Evolutionary conservation across 768 basidiomycete genomes (phyloP), one percentile per base, ranked within the genome.

Genomic region (Lentinula aciculospora): DNA sequence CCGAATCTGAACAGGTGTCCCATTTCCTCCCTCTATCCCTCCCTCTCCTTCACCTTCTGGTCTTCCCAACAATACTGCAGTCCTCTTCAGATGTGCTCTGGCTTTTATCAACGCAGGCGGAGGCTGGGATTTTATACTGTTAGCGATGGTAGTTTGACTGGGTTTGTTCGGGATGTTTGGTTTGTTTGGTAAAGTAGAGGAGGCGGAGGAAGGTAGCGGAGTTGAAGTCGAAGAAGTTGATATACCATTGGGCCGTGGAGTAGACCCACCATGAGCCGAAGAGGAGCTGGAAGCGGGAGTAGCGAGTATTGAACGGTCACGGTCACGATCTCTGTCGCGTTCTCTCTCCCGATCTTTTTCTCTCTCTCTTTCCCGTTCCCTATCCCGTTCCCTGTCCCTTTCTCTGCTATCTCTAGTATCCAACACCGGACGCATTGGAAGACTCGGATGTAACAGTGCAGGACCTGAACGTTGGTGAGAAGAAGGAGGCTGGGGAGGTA

Each of bases 141-240:
- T 46, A 28, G 39, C 44, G 10, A 42, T 45, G 19, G 46, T 48
- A 3, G 39, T 32, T 27, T n/a, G 32, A 48, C 31, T 57, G 19
- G 56, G 56, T 48, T 57, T 57, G 34, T 6, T n/a, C 4, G 56
- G 56, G n/a, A 57, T 34, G 17, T 45, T 45, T 23, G 56, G 46
- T 8, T n/a, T 47, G n/a, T 8, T 48, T 8, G 44, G 45, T 32
- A 46, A 4, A 19, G 36, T 28, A 25, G 56, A 34, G 15, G 54
- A 42, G 27, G 53, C 40, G 27, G 54, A 56, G 8, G 54, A 29
- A 31, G 40, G n/a, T 7, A 13, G 46, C 13, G 19, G 28, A 6
- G 28, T 25, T 29, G 17, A 7, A 15, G 29, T 29, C 3, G 46
- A 47, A 4, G 5, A 25, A 13, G 54, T 8, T 15, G 23, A 17